A percentile compares a stretch with the other conserved stretches of the same genome.
Evolutionary conservation across 306 rosid genomes (phyloP).

Genomic region (Sicyos edulis): DNA sequence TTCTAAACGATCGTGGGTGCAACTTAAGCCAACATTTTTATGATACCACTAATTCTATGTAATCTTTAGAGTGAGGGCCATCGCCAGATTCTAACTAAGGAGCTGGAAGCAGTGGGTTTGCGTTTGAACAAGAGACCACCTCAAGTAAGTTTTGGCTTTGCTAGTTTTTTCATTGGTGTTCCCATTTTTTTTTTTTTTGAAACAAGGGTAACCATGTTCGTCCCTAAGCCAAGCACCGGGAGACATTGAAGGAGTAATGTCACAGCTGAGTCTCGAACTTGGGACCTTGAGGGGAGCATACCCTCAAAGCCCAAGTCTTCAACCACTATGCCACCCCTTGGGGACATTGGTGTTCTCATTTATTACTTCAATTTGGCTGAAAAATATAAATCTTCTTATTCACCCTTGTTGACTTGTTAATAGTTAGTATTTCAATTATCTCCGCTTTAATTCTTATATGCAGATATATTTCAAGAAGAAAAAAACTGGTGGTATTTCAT

Average conservation of each 20-base stretch:
- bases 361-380: constrained; percentile 1
- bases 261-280: no score
- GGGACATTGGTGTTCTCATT: constrained; percentile 16
- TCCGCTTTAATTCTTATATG: constrained; percentile 25
- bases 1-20: background rate
- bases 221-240: no score
- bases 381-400: constrained; percentile 18
- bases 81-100: constrained; percentile 94
- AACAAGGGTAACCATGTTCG: no score
- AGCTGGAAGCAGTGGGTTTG: constrained; percentile 98
- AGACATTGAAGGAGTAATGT: no score
- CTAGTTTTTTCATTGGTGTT: constrained; percentile 19
- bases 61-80: constrained; percentile 91
- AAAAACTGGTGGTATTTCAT: constrained; percentile 95
- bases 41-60: constrained; percentile 4
- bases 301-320: no score
- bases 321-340: no score
- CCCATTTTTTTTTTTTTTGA: no score
- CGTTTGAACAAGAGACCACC: constrained; percentile 97
- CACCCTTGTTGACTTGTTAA: background rate
- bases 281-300: no score
- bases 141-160: constrained; percentile 44
- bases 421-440: constrained; percentile 10
- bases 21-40: constrained; percentile 16
- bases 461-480: constrained; percentile 98